Evolutionary conservation across 495 filamentous ascomycete genomes (phyloP).

Genomic region (Lasiosphaeria miniovina): DNA sequence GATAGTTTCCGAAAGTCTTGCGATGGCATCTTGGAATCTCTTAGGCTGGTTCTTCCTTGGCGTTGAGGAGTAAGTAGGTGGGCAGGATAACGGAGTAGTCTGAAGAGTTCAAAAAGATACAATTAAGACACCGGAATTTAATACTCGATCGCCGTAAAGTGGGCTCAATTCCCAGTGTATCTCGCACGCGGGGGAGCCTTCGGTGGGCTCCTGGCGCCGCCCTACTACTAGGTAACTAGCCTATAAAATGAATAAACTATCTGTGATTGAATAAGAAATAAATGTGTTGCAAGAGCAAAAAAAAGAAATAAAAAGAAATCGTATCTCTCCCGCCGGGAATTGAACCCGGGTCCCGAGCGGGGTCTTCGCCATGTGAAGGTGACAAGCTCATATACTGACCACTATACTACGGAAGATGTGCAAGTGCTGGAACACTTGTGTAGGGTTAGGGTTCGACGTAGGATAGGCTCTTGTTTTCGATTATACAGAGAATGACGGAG

Average conservation of each 20-base stretch:
- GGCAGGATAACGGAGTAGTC: too few relatives aligned
- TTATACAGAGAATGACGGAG: too few relatives aligned
- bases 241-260: neutral
- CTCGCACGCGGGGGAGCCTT: too few relatives aligned
- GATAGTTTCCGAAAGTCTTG: too few relatives aligned
- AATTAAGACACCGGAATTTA: too few relatives aligned
- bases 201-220: too few relatives aligned
- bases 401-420: neutral
- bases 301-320: neutral
- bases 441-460: neutral
- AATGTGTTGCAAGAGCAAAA: neutral
- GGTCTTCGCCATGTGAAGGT: neutral
- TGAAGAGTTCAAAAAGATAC: too few relatives aligned
- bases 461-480: neutral
- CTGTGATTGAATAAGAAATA: neutral
- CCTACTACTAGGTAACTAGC: neutral
- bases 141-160: too few relatives aligned
- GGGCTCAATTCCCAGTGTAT: too few relatives aligned
- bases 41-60: too few relatives aligned
- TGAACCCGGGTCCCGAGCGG: conserved; percentile 1
- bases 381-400: conserved; percentile 2
- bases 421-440: neutral
- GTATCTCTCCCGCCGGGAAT: neutral
- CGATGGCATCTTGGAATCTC: too few relatives aligned
- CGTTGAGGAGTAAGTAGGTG: too few relatives aligned